A percentile compares a stretch with the other conserved stretches of the same genome.
phyloP scores from a whole-genome alignment of 225 moss, liverwort and hornwort species.

The Bryum argenteum region DNA sequence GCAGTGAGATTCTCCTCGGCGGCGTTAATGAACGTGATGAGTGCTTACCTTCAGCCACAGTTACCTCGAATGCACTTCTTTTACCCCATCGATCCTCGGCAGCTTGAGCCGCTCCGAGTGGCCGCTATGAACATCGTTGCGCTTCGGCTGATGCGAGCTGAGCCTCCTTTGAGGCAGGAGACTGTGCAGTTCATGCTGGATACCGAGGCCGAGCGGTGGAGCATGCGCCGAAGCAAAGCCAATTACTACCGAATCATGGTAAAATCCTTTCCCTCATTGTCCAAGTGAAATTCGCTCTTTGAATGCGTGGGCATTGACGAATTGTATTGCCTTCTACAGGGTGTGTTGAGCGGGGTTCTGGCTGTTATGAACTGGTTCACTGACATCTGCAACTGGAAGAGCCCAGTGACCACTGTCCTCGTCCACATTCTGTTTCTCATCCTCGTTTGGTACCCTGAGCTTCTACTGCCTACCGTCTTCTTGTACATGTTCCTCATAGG shows the following conservation, averaged over 20 bases:
- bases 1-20: conserved; percentile 84
- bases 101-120: conserved; percentile 69
- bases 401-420: conserved; percentile 79
- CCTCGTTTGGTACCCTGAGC: conserved; percentile 88
- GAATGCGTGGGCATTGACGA: background rate
- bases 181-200: conserved; percentile 88
- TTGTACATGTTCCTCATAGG: conserved; percentile 95
- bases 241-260: conserved; percentile 89
- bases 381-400: conserved; percentile 91
- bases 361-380: conserved; percentile 88
- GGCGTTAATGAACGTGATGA: conserved; percentile 68
- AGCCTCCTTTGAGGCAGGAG: conserved; percentile 82
- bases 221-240: conserved; percentile 95
- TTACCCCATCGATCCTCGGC: conserved; percentile 64
- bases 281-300: too few relatives aligned
- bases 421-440: conserved; percentile 84
- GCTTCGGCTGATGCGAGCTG: conserved; percentile 70
- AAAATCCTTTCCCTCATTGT: background rate
- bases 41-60: conserved; percentile 74
- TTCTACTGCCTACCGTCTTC: conserved; percentile 83
- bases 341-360: conserved; percentile 66
- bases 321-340: conserved; percentile 37
- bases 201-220: conserved; percentile 86
- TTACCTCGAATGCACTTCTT: conserved; percentile 90
- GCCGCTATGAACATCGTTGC: conserved; percentile 97